phyloP scores from a whole-genome alignment of 2,329 filamentous ascomycete species.

The Coniochaeta sp. region DNA sequence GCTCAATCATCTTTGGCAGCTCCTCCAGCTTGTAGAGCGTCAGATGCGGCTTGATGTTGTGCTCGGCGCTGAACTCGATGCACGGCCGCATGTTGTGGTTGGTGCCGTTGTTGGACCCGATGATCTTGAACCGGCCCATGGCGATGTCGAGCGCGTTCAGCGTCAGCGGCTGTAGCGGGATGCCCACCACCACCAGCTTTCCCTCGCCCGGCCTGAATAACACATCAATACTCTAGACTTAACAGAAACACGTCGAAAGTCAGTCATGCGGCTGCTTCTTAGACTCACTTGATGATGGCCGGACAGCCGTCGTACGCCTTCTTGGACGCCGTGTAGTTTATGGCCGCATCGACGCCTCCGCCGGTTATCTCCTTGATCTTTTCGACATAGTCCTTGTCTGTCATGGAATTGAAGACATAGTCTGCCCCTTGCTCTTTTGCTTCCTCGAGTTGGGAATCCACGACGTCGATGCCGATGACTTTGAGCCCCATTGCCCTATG shows the following conservation, averaged over 20 bases:
- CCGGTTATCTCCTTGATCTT: background rate
- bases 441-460: conserved; percentile 9
- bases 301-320: conserved; percentile 5
- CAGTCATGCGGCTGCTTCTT: background rate
- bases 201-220: conserved; percentile 3
- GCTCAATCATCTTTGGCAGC: background rate
- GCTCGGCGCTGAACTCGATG: conserved; percentile 8
- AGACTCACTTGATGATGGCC: background rate
- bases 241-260: too few species aligned
- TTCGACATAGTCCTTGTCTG: conserved; percentile 8
- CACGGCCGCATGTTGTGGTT: conserved; percentile 7
- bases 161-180: conserved; percentile 4
- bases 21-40: background rate
- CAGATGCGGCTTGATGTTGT: conserved; percentile 9
- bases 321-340: conserved; percentile 5
- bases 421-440: conserved; percentile 12
- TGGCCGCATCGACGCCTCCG: conserved; percentile 5
- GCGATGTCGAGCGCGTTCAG: conserved; percentile 7
- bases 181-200: conserved; percentile 6
- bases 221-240: too few species aligned
- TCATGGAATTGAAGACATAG: conserved; percentile 12
- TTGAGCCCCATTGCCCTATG: conserved; percentile 15
- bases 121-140: conserved; percentile 8
- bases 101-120: conserved; percentile 10
- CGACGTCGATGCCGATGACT: conserved; percentile 17